Base-by-base conservation (phyloP, 2,329 filamentous ascomycete species). In the Arthrobotrys conoides region DNA sequence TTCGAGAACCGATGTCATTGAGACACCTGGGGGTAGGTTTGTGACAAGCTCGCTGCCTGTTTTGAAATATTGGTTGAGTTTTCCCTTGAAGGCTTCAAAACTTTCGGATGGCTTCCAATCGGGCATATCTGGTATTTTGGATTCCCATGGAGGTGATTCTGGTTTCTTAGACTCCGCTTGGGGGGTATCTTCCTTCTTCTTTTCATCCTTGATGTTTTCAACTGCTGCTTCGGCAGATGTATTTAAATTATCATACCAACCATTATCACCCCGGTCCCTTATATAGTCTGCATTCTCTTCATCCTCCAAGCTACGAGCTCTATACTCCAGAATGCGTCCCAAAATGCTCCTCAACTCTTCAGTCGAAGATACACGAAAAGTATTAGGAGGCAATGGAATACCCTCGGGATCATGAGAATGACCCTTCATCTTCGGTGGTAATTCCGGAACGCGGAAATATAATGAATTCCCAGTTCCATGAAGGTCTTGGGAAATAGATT, bases 361-460 rank as follows among this genome's bases (percentile, higher is more conserved):
- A 4, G 65, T 48, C 8, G 66, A 71, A 18, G 24, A 27, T 3
- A 64, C 73, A 5, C 67, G 66, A 51, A 77, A 71, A 2, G 67
- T 71, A 22, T 68, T 68, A 3, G 67, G 51, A n/a, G 73, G 73
- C 22, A 77, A 44, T 20, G 73, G 73, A n/a, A 77, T 77, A 22
- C 73, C 73, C 30, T 71, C 67, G 0, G 59, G 59, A 53, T 77
- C 73, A 16, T 51, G 57, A 55, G 51, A 49, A 12, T 55, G 67
- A 1, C 67, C 61, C 14, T 71, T 68, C 51, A 77, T 27, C 38
- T 12, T 36, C 9, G 61, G 49, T 24, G 73, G 73, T 22, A 77
- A 69, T 12, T 77, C 57, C 12, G 73, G 67, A 16, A 77, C 38
- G 36, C 41, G 41, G n/a, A 77, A 77, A 46, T 66, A 71, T 0